Conservation (phyloP, 2,329 filamentous ascomycete genomes). For the Colletotrichum limetticola region DNA sequence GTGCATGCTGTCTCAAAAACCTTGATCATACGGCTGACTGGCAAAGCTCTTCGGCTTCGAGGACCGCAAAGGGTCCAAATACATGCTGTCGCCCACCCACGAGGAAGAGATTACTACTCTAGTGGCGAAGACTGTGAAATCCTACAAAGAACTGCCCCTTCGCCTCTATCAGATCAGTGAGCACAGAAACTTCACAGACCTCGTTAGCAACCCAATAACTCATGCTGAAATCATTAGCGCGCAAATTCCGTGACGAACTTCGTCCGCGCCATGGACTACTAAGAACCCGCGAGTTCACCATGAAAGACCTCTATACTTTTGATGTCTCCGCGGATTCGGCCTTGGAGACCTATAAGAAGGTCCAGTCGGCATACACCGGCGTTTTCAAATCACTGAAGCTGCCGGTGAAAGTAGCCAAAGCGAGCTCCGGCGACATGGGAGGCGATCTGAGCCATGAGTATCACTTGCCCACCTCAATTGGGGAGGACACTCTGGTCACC, state of each 20-base stretch:
- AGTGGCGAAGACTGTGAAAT: constrained; percentile 77
- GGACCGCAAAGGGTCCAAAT: constrained; percentile 80
- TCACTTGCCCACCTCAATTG: constrained; percentile 81
- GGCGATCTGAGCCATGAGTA: constrained; percentile 95
- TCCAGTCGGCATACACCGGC: constrained; percentile 77
- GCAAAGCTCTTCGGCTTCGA: constrained; percentile 79
- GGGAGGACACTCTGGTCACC: constrained; percentile 86
- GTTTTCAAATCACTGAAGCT: constrained; percentile 87
- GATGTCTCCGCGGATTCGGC: constrained; percentile 77
- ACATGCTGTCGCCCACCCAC: constrained; percentile 90
- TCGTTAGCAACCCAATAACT: constrained; percentile 10
- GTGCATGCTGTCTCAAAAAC: constrained; percentile 15
- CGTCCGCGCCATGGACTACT: constrained; percentile 89
- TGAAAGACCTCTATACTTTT: constrained; percentile 99
- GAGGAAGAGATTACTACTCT: constrained; percentile 95
- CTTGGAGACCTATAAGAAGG: constrained; percentile 80
- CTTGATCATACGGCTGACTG: constrained; percentile 16
- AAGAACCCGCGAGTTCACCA: constrained; percentile 89
- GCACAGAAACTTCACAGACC: constrained; percentile 38
- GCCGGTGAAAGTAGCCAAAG: constrained; percentile 85
- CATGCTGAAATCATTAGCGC: constrained; percentile 60
- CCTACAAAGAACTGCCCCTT: constrained; percentile 87
- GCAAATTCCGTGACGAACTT: constrained; percentile 95
- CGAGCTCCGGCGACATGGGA: constrained; percentile 96
- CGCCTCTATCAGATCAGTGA: constrained; percentile 90